Conservation (phyloP, 2,329 filamentous ascomycete species). For the Sporothrix brasiliensis region DNA sequence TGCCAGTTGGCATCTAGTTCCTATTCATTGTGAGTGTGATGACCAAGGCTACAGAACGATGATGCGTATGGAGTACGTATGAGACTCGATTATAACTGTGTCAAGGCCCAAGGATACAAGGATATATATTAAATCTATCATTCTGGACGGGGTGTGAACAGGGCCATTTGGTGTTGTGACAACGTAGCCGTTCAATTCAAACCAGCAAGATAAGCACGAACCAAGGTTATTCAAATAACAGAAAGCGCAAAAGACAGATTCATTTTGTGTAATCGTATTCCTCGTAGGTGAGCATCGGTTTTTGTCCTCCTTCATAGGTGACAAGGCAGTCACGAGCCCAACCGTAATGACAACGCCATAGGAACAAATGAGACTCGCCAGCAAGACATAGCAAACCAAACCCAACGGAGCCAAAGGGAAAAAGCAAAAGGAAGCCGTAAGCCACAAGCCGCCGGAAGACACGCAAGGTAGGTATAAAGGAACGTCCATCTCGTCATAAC, state of each 20-base stretch:
- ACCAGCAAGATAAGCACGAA: not conserved
- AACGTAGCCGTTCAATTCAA: not conserved
- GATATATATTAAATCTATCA: not conserved
- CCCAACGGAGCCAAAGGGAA: not conserved
- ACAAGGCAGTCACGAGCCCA: not conserved
- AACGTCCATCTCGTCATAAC: not conserved
- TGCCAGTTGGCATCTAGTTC: no score
- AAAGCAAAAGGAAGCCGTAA: not conserved
- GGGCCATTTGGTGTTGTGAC: not conserved
- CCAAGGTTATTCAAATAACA: not conserved
- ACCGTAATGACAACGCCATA: not conserved
- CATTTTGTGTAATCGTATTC: slow-evolving; percentile 12
- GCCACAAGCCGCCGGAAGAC: no score
- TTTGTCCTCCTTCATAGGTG: not conserved
- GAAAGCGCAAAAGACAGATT: not conserved
- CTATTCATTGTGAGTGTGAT: no score
- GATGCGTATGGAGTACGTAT: no score
- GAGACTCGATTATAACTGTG: no score
- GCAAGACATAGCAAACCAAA: slow-evolving; percentile 5
- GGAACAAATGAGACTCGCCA: not conserved
- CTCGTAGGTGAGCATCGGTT: not conserved
- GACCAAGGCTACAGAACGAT: no score
- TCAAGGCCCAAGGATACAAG: not conserved
- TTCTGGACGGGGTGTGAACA: not conserved
- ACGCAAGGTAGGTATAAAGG: not conserved